Evolutionary conservation across 352 stramenopile species (phyloP).

Genomic region (Thraustochytrium striatum): DNA sequence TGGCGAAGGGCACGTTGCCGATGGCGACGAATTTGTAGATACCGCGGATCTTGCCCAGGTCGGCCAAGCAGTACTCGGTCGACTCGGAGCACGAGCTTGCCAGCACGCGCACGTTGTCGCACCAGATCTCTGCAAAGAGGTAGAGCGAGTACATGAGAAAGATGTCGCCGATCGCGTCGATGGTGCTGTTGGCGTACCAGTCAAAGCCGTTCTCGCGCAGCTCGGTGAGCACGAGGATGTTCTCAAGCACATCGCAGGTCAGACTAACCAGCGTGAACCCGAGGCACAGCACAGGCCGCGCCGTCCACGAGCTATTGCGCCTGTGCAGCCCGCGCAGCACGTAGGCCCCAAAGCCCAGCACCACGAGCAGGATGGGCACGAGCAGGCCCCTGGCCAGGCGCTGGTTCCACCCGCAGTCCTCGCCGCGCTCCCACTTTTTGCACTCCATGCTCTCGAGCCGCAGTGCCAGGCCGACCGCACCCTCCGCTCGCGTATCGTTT

Average conservation of each 20-base stretch:
- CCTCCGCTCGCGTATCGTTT: too few species aligned
- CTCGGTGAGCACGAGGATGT: neutral
- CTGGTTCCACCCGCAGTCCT: neutral
- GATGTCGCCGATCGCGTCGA: neutral
- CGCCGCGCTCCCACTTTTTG: neutral
- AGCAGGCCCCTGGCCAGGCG: neutral
- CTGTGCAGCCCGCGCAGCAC: neutral
- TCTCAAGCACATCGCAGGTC: neutral
- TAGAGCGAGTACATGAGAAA: conserved; percentile 2
- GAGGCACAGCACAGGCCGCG: neutral
- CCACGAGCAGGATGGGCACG: neutral
- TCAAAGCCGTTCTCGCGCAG: neutral
- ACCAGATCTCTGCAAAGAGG: neutral
- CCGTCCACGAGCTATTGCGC: neutral
- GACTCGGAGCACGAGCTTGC: neutral
- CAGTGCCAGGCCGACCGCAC: too few species aligned
- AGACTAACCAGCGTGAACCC: neutral
- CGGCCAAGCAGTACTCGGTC: too few species aligned
- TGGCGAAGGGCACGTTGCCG: neutral
- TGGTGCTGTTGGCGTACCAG: neutral
- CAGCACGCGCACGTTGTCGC: neutral
- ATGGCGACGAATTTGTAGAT: neutral
- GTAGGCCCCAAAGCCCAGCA: neutral
- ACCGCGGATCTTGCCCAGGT: neutral
- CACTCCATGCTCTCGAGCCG: too few species aligned